Conservation (phyloP, 2,329 filamentous ascomycete genomes). For the Scorias spongiosa region DNA sequence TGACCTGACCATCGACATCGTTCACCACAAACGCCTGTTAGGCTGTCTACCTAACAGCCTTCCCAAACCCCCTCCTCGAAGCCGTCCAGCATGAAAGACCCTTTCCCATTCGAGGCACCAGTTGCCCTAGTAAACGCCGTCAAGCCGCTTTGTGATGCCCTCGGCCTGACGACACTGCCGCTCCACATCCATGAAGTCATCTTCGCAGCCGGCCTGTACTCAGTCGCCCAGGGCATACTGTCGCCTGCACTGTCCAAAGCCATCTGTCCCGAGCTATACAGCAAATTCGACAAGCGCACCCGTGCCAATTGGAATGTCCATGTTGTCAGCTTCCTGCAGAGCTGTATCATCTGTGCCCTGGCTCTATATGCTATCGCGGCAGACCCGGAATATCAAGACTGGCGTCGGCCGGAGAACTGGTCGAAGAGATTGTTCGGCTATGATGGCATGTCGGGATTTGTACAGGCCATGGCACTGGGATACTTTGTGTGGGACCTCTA, state of each 20-base stretch:
- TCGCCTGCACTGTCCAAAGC: slow-evolving; percentile 50
- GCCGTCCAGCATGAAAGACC: slow-evolving; percentile 47
- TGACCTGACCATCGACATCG: too few species aligned
- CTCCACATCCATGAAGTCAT: slow-evolving; percentile 66
- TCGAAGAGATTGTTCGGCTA: slow-evolving; percentile 59
- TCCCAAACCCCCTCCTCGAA: too few species aligned
- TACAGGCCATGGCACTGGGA: slow-evolving; percentile 61
- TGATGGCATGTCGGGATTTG: slow-evolving; percentile 53
- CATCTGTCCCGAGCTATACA: slow-evolving; percentile 50
- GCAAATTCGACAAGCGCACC: slow-evolving; percentile 44
- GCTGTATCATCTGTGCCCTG: slow-evolving; percentile 52
- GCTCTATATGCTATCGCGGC: slow-evolving; percentile 58
- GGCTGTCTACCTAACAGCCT: too few species aligned
- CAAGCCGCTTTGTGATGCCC: slow-evolving; percentile 48
- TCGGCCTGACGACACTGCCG: slow-evolving; percentile 51
- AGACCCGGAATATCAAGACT: slow-evolving; percentile 49
- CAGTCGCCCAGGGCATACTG: slow-evolving; percentile 48
- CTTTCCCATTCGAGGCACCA: slow-evolving; percentile 48
- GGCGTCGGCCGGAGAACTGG: slow-evolving; percentile 39
- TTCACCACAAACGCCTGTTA: too few species aligned
- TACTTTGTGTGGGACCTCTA: slow-evolving; percentile 77
- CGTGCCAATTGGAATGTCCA: slow-evolving; percentile 75
- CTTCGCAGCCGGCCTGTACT: slow-evolving; percentile 51
- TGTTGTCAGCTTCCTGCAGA: slow-evolving; percentile 70
- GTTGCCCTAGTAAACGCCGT: slow-evolving; percentile 39